Conservation (phyloP, 139 green algal species). For the Pleodorina starrii region DNA sequence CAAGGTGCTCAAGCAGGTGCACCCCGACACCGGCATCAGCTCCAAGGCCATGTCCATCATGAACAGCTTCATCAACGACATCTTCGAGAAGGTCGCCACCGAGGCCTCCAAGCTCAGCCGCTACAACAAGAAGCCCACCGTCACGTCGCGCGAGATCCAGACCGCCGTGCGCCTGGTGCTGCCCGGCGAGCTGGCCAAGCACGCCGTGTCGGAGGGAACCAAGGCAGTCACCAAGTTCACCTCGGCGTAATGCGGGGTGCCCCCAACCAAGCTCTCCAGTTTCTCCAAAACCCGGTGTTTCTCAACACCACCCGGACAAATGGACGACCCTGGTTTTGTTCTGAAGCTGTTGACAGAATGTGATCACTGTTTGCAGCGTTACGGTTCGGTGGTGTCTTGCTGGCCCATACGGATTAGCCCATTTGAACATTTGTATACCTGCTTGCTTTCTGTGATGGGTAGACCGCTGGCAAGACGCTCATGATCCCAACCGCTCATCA, state of each 20-base stretch:
- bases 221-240: conserved; percentile 96
- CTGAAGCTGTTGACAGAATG: too few species aligned
- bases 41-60: conserved; percentile 98
- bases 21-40: conserved; percentile 97
- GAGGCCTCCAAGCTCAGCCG: conserved; percentile 77
- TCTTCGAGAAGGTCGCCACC: conserved; percentile 94
- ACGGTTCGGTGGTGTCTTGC: too few species aligned
- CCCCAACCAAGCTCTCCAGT: too few species aligned
- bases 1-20: conserved; percentile 94
- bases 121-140: conserved; percentile 95
- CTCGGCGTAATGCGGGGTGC: conserved; percentile 54
- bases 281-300: too few species aligned
- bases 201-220: conserved; percentile 88
- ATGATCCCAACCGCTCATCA: too few species aligned
- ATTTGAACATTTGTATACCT: too few species aligned
- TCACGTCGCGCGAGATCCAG: conserved; percentile 93
- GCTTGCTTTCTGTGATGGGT: too few species aligned
- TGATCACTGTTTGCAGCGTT: too few species aligned
- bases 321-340: too few species aligned
- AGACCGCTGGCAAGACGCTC: too few species aligned
- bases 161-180: conserved; percentile 91
- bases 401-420: too few species aligned
- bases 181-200: conserved; percentile 93
- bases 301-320: too few species aligned
- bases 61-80: conserved; percentile 98